Evolutionary conservation across 140 eudicot species (phyloP), one percentile per base, ranked within the genome.

Genomic region (Cichorium intybus): DNA sequence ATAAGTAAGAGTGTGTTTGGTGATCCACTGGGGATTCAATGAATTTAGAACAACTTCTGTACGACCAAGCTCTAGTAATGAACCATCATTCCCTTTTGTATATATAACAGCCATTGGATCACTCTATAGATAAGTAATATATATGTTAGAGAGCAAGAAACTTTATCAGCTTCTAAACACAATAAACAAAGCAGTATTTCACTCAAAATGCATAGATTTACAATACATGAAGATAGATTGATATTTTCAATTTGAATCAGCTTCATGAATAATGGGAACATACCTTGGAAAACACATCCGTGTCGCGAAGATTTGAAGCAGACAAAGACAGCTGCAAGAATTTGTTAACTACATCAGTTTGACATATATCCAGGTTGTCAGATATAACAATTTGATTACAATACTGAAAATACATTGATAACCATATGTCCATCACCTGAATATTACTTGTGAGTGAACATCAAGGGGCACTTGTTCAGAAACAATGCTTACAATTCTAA

Each of bases 261-360:
- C 49, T 46, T 58, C 51, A 21, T n/a, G 35, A 23, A 28, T 33
- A 29, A 39, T 48, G 50, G 71, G 37, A 73, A 68, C 79, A 35
- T 60, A 93, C 99, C 97, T 93, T 93, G 76, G 96, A 93, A 74
- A 93, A 84, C 79, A 93, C 82, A 52, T 93, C 99, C 73, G 88
- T 77, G 76, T 93, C 88, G 64, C 88, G 90, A 75, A 93, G 82
- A 57, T 82, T 84, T 69, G 95, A 68, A 77, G 93, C 97, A 69
- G 97, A 85, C 47, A 93, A 56, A 41, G 99, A 85, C 37, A 93
- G 68, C 99, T 93, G 97, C 85, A 87, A 77, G 17, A 71, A 28
- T 58, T 48, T 75, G 52, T 26, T 50, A 23, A 17, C 51, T 52
- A 39, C 59, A 29, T 67, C 52, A 67, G 70, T 34, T 21, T 65